Conservation (phyloP, 345 rosid genomes). For the Triadica sebifera region DNA sequence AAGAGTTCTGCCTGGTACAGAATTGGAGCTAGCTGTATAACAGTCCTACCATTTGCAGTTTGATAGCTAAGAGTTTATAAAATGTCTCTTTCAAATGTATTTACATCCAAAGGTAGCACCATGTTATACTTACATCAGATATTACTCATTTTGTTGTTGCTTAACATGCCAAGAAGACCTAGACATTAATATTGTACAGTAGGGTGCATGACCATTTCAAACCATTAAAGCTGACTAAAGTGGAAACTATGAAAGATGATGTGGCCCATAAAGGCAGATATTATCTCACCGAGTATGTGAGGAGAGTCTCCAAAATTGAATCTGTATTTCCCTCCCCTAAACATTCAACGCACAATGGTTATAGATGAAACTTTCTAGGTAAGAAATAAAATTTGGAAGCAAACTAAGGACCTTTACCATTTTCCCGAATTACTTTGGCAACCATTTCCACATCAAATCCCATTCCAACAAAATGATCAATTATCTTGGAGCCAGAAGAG, state of each 20-base stretch:
- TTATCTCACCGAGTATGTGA: slow-evolving; percentile 46
- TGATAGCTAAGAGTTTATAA: too few relatives aligned
- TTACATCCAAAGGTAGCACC: too few relatives aligned
- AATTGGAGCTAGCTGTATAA: too few relatives aligned
- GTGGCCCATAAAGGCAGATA: neutral
- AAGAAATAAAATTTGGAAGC: neutral
- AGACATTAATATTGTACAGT: neutral
- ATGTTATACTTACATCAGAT: too few relatives aligned
- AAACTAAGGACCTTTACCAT: slow-evolving; percentile 34
- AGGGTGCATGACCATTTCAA: neutral
- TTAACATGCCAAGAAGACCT: neutral
- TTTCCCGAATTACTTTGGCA: slow-evolving; percentile 45
- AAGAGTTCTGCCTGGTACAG: too few relatives aligned
- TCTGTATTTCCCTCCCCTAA: slow-evolving; percentile 61
- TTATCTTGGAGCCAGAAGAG: slow-evolving; percentile 45
- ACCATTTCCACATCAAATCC: slow-evolving; percentile 52
- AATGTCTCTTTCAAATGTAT: too few relatives aligned
- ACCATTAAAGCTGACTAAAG: neutral
- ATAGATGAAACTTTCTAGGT: slow-evolving; percentile 1
- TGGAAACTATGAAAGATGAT: neutral
- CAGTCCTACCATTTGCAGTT: too few relatives aligned
- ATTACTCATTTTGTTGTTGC: too few relatives aligned
- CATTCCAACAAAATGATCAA: slow-evolving; percentile 53
- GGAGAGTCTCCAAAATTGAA: slow-evolving; percentile 53
- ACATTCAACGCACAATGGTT: slow-evolving; percentile 11